phyloP scores from a whole-genome alignment of 2,329 filamentous ascomycete species.

The Chalara sp. region DNA sequence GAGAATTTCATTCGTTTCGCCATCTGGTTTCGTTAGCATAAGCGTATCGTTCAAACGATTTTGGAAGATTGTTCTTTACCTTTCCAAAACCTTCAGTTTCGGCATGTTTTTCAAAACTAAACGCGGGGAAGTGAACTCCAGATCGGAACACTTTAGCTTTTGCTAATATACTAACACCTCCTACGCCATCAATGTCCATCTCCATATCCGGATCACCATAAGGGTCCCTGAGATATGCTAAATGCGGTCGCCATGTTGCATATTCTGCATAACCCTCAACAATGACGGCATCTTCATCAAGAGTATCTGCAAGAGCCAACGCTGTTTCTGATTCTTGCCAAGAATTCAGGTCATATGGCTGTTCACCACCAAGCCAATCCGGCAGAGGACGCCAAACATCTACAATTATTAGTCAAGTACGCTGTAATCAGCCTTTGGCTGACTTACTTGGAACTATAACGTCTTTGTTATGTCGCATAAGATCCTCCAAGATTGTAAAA shows the following conservation, averaged over 20 bases:
- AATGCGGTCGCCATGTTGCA: conserved; percentile 93
- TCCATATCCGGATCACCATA: conserved; percentile 99
- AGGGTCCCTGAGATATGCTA: conserved; percentile 92
- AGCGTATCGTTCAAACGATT: background rate
- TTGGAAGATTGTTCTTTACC: conserved; percentile 49
- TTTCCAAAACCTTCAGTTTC: conserved; percentile 99
- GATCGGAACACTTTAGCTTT: conserved; percentile 94
- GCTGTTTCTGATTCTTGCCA: conserved; percentile 99
- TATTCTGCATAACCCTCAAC: conserved; percentile 99
- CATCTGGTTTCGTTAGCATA: conserved; percentile 55
- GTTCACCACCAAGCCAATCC: conserved; percentile 97
- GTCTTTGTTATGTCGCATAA: conserved; percentile 99
- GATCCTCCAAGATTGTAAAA: conserved; percentile 90
- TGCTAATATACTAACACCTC: conserved; percentile 92
- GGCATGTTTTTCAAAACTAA: conserved; percentile 97
- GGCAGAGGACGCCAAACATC: conserved; percentile 98
- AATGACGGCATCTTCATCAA: conserved; percentile 97
- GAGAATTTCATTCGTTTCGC: conserved; percentile 93
- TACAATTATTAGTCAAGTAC: conserved; percentile 29
- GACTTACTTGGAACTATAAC: conserved; percentile 93
- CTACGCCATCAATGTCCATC: conserved; percentile 98
- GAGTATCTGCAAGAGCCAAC: conserved; percentile 81
- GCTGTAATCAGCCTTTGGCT: background rate
- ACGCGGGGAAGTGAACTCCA: conserved; percentile 95
- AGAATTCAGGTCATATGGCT: conserved; percentile 96